phyloP scores from a whole-genome alignment of 2,329 filamentous ascomycete genomes.

The Aureobasidium sp. region DNA sequence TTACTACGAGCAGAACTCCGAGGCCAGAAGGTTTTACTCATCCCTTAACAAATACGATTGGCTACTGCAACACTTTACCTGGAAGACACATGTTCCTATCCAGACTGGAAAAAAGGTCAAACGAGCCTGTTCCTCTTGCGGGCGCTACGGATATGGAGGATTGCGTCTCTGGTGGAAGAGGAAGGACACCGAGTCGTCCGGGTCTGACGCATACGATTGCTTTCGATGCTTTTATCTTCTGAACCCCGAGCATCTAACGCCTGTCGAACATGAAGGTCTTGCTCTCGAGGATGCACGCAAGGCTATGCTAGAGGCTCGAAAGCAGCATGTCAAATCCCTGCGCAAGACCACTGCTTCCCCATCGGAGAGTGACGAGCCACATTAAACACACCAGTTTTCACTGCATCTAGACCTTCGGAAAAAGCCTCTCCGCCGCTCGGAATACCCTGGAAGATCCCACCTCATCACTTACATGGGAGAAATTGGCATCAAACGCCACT shows the following conservation, averaged over 20 bases:
- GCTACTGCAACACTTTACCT: not conserved
- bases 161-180: not conserved
- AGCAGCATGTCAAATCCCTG: not conserved
- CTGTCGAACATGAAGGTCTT: not conserved
- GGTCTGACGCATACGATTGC: not conserved
- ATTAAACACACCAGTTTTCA: no score
- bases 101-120: not conserved
- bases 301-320: not conserved
- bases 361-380: no score
- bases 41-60: not conserved
- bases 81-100: not conserved
- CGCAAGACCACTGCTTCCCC: no score
- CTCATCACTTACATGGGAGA: no score
- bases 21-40: no score
- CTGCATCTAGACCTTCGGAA: no score
- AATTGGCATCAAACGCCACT: no score
- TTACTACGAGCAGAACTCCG: no score
- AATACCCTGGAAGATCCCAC: no score
- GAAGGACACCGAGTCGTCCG: not conserved
- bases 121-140: not conserved
- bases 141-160: not conserved
- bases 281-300: not conserved
- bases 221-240: not conserved
- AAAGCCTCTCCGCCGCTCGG: no score
- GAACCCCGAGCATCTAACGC: not conserved